Evolutionary conservation across 495 filamentous ascomycete species (phyloP), one percentile per base, ranked within the genome.

Genomic region (Penicillium coprophilum): DNA sequence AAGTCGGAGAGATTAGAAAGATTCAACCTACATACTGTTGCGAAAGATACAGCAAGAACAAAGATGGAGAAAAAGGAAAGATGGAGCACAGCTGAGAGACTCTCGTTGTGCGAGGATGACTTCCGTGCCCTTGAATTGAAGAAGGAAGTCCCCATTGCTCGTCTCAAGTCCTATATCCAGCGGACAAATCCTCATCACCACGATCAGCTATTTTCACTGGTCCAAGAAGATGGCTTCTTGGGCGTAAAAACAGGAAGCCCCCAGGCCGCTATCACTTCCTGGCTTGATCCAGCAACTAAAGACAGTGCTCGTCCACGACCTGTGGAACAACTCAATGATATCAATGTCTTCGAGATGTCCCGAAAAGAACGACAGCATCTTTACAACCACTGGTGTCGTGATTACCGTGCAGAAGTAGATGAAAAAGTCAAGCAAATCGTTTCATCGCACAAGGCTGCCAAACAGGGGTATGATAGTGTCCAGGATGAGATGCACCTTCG

Each of bases 1-100:
- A 87, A 88, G 63, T 85, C 82, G 0, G 81, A 87, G 32, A 17
- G 56, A 4, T 49, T 77, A 38, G 30, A 71, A 17, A 41, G 28
- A 15, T 55, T 62, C 15, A 85, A 82, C 46, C 72, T 88, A 2
- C 65, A 74, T 6, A 50, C 55, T 2, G 69, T 85, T 27, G 55
- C 59, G 0, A 57, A 63, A 40, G 46, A 58, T 12, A 46, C 60
- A 21, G 54, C 58, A 12, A 71, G 65, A 6, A 83, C 80, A 8
- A 71, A 61, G 12, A 46, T 67, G 5, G 81, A 84, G 57, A 76
- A 72, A 41, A 17, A 9, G 1, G 45, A 52, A 10, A 54, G 59
- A 28, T 66, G 56, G 57, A 10, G 44, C 9, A 19, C 61, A 5
- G 48, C 62, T 24, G 24, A 17, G 15, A 36, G 23, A 15, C 60